Base-by-base conservation (phyloP, 805 yeast genomes). In the Hanseniaspora opuntiae region DNA sequence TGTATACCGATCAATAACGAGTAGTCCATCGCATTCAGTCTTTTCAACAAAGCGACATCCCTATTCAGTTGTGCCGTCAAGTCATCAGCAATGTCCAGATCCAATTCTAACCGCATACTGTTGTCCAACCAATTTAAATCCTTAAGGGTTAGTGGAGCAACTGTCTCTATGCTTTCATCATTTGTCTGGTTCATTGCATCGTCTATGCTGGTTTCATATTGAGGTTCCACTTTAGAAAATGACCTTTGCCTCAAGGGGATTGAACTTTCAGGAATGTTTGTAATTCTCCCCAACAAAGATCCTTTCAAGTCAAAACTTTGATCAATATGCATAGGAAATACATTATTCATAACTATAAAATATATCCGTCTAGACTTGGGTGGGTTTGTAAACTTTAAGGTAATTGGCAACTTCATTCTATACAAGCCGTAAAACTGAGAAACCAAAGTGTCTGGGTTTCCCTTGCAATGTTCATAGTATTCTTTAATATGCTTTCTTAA, bases 391-490 rank as follows among this genome's bases (percentile, higher is more conserved):
- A 53, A 53, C 57, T 63, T 62, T 49, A 71, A 69, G 9, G 67
- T 63, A 45, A 82, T 75, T 9, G 96, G 96, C 79, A 90, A 82
- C 65, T 90, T 88, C 48, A 93, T 82, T 56, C 99, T 73, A 65
- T 93, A 97, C 52, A 93, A 73, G 0, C 99, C 99, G 68, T 93
- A 93, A 66, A 90, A 88, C 68, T 93, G 98, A n/a, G 95, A 84
- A 6, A 93, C 71, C 57, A 93, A 72, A 0, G 98, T 93, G 63
- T 86, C 81, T 25, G 97, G 97, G 63, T 90, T 84, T 16, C 73
- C 71, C 62, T 79, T 80, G 40, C 90, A 89, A 66, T 93, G 96
- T 16, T 73, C 65, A 65, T 88, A 80, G 66, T 93, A 93, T 45
- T 83, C 82, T 61, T 80, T 77, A 46, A 93, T 72, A 37, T 85